A percentile compares a stretch with the other conserved stretches of the same genome.
Conservation (phyloP, 371 early-diverging fungal genomes). For the Coemansia sp. region DNA sequence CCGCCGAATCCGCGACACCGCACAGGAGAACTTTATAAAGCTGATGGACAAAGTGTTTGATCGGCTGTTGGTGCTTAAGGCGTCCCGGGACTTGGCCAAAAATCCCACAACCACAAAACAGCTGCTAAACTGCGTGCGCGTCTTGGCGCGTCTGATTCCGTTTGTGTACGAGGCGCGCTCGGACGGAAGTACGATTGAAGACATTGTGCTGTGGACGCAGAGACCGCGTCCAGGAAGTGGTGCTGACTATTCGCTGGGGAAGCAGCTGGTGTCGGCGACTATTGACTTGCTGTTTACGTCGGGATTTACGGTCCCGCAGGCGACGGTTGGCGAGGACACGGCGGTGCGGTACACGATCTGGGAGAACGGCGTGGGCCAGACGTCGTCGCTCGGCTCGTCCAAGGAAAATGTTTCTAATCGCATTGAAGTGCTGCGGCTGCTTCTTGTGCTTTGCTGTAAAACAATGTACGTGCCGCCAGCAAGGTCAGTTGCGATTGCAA, state of each 20-base stretch:
- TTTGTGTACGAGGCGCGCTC: constrained; percentile 69
- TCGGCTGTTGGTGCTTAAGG: constrained; percentile 57
- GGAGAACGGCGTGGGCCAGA: constrained; percentile 74
- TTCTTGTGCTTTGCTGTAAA: constrained; percentile 71
- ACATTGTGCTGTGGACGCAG: constrained; percentile 67
- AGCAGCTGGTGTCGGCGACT: constrained; percentile 53
- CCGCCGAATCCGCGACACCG: constrained; percentile 68
- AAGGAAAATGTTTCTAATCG: constrained; percentile 68
- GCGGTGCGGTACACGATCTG: constrained; percentile 74
- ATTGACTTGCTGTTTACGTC: constrained; percentile 69
- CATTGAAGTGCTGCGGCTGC: constrained; percentile 72
- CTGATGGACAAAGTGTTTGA: constrained; percentile 65
- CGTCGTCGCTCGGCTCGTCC: constrained; percentile 66
- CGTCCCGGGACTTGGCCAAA: constrained; percentile 56
- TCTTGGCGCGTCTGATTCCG: constrained; percentile 79
- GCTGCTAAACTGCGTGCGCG: constrained; percentile 76
- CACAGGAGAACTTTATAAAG: constrained; percentile 71
- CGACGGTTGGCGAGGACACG: constrained; percentile 54
- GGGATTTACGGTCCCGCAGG: constrained; percentile 75
- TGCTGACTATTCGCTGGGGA: constrained; percentile 51
- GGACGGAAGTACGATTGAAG: constrained; percentile 61
- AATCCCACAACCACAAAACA: constrained; percentile 56
- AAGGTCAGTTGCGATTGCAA: constrained; percentile 58
- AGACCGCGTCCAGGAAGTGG: constrained; percentile 42
- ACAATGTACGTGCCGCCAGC: constrained; percentile 76